A percentile compares a stretch with the other conserved stretches of the same genome.
These are phyloP conservation scores for Neofusicoccum sp. DNA, from an alignment of 2,329 filamentous ascomycete genomes.

Conservation along the genomic window DNA sequence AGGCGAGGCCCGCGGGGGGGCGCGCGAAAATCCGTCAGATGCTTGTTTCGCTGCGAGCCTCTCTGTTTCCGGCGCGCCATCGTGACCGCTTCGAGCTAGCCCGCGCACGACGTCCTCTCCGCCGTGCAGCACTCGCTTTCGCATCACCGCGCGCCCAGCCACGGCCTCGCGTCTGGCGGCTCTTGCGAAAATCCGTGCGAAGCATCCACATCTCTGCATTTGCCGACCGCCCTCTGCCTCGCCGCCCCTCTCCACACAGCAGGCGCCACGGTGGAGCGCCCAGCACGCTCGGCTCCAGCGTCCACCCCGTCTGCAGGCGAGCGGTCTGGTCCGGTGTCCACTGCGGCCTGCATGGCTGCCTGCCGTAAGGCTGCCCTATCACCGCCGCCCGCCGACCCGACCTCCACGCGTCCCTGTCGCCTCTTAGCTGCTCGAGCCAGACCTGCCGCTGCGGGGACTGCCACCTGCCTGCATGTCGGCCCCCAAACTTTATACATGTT, in stretches of 20 bases:
- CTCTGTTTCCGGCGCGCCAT: not conserved
- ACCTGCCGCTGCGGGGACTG: conserved; percentile 1
- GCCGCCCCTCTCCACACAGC: not conserved
- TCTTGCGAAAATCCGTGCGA: not conserved
- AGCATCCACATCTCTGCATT: not conserved
- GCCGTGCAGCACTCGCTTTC: not conserved
- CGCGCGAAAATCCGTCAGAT: conserved; percentile 14
- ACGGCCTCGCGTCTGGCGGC: not conserved
- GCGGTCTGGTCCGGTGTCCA: not conserved
- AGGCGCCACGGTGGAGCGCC: not conserved
- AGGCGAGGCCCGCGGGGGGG: conserved; percentile 1
- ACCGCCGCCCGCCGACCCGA: not conserved
- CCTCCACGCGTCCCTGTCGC: conserved; percentile 11
- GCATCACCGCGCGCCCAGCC: too few relatives aligned
- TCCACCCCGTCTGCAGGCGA: not conserved
- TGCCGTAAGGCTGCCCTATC: conserved; percentile 14
- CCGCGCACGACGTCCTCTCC: not conserved
- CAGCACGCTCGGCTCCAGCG: not conserved
- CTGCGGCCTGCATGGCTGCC: conserved; percentile 9
- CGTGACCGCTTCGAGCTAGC: conserved; percentile 12
- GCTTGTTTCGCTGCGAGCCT: conserved; percentile 11
- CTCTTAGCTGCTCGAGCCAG: not conserved
- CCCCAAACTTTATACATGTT: conserved; percentile 13
- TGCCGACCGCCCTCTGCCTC: not conserved
- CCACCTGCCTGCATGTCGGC: conserved; percentile 2